Conservation (phyloP, 106 monocot genomes). For the Narthecium ossifragum region DNA sequence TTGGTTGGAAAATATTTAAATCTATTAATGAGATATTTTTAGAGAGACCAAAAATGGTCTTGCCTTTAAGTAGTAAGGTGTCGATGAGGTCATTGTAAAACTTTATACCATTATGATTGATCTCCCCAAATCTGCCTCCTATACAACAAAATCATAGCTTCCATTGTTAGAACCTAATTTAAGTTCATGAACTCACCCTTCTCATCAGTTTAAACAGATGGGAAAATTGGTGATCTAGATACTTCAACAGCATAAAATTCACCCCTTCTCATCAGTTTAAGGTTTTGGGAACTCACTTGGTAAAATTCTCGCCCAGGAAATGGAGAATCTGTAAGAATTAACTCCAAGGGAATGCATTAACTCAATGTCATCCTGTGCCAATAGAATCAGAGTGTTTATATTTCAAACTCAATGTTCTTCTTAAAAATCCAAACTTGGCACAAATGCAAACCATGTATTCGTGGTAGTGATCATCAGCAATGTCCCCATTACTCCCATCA, state of each 20-base stretch:
- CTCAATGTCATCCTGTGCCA: conserved; percentile 15
- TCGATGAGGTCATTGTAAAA: conserved; percentile 22
- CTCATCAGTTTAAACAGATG: too few relatives aligned
- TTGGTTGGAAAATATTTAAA: too few relatives aligned
- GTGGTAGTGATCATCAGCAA: conserved; percentile 19
- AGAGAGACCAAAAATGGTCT: too few relatives aligned
- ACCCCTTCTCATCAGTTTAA: too few relatives aligned
- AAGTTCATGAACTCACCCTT: neutral
- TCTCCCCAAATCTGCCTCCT: conserved; percentile 19
- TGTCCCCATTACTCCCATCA: conserved; percentile 19
- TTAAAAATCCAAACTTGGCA: neutral
- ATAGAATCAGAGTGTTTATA: neutral
- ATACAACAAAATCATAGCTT: neutral
- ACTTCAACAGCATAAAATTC: too few relatives aligned
- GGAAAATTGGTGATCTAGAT: too few relatives aligned
- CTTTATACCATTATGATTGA: conserved; percentile 10
- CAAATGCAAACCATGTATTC: conserved; percentile 9
- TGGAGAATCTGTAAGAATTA: conserved; percentile 22
- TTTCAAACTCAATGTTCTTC: too few relatives aligned
- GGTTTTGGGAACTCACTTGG: conserved; percentile 7
- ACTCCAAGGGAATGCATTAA: conserved; percentile 21
- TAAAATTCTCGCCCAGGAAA: conserved; percentile 23
- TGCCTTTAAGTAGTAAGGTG: conserved; percentile 10
- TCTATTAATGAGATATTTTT: too few relatives aligned
- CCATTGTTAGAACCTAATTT: neutral